Base-by-base conservation (phyloP, 169 alveolate genomes). In the Plasmodium gaboni region DNA sequence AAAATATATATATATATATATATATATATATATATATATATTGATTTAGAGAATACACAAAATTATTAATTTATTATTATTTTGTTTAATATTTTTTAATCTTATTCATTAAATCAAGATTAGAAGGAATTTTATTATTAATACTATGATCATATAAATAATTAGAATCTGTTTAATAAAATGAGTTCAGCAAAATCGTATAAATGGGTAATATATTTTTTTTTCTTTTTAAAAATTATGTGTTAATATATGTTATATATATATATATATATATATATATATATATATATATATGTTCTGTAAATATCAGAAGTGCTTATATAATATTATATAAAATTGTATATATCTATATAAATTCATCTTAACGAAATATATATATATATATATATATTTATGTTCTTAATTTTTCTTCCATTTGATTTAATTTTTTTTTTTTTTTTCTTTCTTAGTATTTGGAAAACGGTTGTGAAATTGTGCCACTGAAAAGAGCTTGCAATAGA, bases 391-490 rank as follows among this genome's bases (percentile, higher is more conserved):
- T 53, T 6, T 13, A n/a, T 17, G 17, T 17, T 15, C 24, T 55
- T 55, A 10, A 55, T 55, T 12, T 55, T 55, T 55, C 7, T 55
- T 55, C 13, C 0, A 55, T 55, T 15, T 55, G 17, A 15, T 15
- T 55, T 55, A 17, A 55, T 55, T 55, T 51, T 51, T 51, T 55
- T 53, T 53, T 65, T 65, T 65, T 65, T 65, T 65, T 32, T n/a
- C 28, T 65, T 65, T 10, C 28, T 32, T 65, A 83, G 91, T 83
- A 83, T 50, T 63, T 83, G 17, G 91, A 83, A 61, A 67, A 83
- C 8, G 91, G 91, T 4, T 83, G 91, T 32, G 91, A 83, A 68
- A 68, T 83, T 3, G 83, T 83, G 5, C 91, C 91, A 15, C 51
- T 83, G 73, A 83, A 83, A 48, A 69, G 51, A 38, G 63, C 74